phyloP scores from a whole-genome alignment of 257 asterid genomes.

The Agastache rugosa region DNA sequence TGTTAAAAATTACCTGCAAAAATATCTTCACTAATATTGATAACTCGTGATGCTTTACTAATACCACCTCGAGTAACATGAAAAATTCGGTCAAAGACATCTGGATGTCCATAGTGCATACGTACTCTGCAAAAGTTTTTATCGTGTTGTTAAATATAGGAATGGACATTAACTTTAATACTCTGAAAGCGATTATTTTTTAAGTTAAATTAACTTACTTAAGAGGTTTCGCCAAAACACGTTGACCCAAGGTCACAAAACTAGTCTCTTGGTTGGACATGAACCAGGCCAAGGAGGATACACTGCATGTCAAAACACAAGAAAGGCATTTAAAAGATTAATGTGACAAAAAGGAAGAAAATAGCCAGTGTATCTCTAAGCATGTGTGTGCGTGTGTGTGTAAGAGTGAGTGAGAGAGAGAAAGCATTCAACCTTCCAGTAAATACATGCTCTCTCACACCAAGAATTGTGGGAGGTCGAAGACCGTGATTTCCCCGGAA shows the following conservation, averaged over 20 bases:
- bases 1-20: conserved; percentile 69
- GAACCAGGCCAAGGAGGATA: conserved; percentile 97
- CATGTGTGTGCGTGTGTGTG: no score
- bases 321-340: conserved; percentile 21
- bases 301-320: conserved; percentile 65
- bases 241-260: conserved; percentile 98
- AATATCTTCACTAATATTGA: conserved; percentile 97
- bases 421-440: conserved; percentile 79
- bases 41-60: conserved; percentile 96
- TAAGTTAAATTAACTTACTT: conserved; percentile 58
- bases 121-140: conserved; percentile 74
- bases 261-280: conserved; percentile 99
- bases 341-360: conserved; percentile 23
- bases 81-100: conserved; percentile 90
- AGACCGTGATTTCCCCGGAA: conserved; percentile 91
- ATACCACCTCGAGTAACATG: conserved; percentile 98
- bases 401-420: background rate
- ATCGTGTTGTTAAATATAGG: conserved; percentile 21
- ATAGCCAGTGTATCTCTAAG: background rate
- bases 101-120: conserved; percentile 99
- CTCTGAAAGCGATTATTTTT: background rate
- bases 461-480: conserved; percentile 96
- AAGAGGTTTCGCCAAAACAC: conserved; percentile 94
- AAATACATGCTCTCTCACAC: conserved; percentile 96
- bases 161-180: background rate